Evolutionary conservation across 768 basidiomycete genomes (phyloP).

Genomic region (Pleurotus pulmonarius): DNA sequence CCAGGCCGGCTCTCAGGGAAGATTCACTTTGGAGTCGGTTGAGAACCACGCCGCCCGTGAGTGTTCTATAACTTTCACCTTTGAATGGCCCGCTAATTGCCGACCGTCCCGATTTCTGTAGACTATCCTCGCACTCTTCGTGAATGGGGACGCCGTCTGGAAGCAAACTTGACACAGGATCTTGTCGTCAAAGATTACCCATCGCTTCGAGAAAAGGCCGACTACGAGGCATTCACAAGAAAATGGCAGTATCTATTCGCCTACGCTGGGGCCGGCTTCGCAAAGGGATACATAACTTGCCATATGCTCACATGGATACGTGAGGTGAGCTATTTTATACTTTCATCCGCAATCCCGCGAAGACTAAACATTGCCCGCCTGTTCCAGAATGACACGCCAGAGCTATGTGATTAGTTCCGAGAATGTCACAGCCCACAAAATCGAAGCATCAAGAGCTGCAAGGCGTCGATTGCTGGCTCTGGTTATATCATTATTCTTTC

Average conservation of each 20-base stretch:
- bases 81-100: constrained; percentile 3
- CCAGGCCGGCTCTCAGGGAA: constrained; percentile 62
- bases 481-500: constrained; percentile 4
- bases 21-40: constrained; percentile 80
- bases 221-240: constrained; percentile 69
- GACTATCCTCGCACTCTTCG: constrained; percentile 91
- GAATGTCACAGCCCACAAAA: neutral
- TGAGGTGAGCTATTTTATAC: constrained; percentile 37
- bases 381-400: constrained; percentile 7
- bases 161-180: constrained; percentile 58
- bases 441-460: neutral
- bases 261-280: constrained; percentile 77
- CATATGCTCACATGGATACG: constrained; percentile 78
- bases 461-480: neutral
- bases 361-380: neutral
- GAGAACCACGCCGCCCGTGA: constrained; percentile 81
- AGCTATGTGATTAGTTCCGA: constrained; percentile 1
- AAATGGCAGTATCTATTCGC: constrained; percentile 86
- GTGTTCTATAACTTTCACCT: constrained; percentile 18
- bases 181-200: constrained; percentile 58
- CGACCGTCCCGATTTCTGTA: constrained; percentile 13
- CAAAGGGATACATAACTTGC: constrained; percentile 77
- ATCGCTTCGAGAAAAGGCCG: constrained; percentile 45
- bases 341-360: too few relatives aligned
- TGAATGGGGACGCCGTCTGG: constrained; percentile 82